phyloP scores from a whole-genome alignment of 257 asterid species.

The Capsicum pubescens region DNA sequence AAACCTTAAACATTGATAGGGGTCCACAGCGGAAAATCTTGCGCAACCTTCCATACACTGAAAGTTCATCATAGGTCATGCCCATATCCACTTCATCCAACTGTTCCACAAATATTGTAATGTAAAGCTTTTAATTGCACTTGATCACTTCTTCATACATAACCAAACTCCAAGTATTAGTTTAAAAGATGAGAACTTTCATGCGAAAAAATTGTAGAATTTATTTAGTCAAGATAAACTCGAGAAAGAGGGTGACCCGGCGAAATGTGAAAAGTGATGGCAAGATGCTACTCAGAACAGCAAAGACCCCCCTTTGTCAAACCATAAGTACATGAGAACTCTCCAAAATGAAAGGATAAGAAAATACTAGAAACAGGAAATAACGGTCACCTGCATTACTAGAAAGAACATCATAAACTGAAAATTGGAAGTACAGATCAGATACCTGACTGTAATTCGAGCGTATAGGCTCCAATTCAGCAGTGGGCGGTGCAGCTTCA shows the following conservation, averaged over 20 bases:
- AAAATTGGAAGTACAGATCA: constrained; percentile 10
- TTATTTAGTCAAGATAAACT: not conserved
- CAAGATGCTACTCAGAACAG: not conserved
- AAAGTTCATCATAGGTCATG: constrained; percentile 93
- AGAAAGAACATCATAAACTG: constrained; percentile 15
- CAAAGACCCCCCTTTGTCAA: not conserved
- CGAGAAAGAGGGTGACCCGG: not conserved
- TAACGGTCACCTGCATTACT: not conserved
- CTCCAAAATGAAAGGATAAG: not conserved
- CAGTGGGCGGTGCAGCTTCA: constrained; percentile 97
- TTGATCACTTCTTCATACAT: constrained; percentile 17
- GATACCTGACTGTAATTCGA: constrained; percentile 84
- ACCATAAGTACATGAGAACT: not conserved
- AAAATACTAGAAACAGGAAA: constrained; percentile 18
- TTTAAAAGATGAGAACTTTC: not conserved
- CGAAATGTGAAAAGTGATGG: not conserved
- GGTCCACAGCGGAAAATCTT: constrained; percentile 96
- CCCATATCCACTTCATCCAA: constrained; percentile 99
- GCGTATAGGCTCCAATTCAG: constrained; percentile 89
- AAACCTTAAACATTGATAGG: constrained; percentile 94
- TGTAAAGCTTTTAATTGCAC: not conserved
- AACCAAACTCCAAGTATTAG: not conserved
- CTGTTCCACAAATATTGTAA: constrained; percentile 46
- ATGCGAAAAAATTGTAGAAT: not conserved
- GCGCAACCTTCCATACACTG: constrained; percentile 89